Evolutionary conservation across 2,329 filamentous ascomycete genomes (phyloP).

Genomic region (Colletotrichum sp.): DNA sequence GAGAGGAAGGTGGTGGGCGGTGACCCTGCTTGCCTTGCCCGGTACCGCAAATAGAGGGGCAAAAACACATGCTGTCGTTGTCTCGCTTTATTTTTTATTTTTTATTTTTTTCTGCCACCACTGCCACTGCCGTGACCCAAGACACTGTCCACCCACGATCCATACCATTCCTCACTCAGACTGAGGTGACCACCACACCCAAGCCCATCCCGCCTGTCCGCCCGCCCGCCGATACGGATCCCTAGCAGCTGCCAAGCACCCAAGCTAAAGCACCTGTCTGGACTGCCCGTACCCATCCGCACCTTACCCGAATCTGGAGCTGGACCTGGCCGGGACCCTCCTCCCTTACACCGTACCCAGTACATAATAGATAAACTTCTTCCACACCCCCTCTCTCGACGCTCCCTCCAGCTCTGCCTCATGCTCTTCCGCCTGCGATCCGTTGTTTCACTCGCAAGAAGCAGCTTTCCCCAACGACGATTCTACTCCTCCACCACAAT

Average conservation of each 20-base stretch:
- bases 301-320: not conserved
- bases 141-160: not conserved
- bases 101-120: not conserved
- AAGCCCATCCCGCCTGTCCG: not conserved
- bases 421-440: constrained; percentile 22
- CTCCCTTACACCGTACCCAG: constrained; percentile 10
- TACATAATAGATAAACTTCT: constrained; percentile 9
- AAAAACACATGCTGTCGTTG: constrained; percentile 4
- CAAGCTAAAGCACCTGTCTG: not conserved
- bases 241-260: not conserved
- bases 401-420: not conserved
- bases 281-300: not conserved
- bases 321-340: not conserved
- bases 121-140: not conserved
- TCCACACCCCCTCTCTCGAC: not conserved
- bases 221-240: not conserved
- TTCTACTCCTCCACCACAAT: constrained; percentile 22
- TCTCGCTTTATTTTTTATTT: not conserved
- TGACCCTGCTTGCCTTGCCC: not conserved
- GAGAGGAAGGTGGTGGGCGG: not conserved
- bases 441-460: constrained; percentile 14
- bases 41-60: constrained; percentile 6
- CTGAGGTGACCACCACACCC: not conserved
- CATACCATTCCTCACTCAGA: not conserved
- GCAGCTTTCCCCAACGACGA: constrained; percentile 8